Percentiles rank a stretch among this genome's conserved stretches.
Evolutionary conservation across 139 green algal genomes (phyloP).

Genomic region (Astrephomene gubernaculifera): DNA sequence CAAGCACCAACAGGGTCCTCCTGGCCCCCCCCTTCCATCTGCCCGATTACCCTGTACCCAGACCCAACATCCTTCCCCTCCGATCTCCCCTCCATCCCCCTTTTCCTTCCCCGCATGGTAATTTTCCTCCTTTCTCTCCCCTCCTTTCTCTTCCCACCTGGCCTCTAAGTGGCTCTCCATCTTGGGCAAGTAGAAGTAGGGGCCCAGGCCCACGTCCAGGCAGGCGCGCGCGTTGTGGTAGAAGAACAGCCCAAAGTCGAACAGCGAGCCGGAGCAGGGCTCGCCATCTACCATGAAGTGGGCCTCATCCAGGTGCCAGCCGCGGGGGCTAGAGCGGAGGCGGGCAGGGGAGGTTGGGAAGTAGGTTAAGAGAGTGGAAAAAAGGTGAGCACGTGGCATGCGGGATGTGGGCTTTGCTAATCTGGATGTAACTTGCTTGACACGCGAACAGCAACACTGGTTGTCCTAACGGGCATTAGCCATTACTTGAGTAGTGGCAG

Average conservation of each 20-base stretch:
- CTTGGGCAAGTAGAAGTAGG: constrained; percentile 95
- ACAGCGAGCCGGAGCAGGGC: constrained; percentile 71
- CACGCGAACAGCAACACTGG: no score
- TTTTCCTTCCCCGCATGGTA: no score
- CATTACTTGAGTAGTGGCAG: no score
- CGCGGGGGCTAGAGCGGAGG: constrained; percentile 64
- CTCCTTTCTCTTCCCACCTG: constrained; percentile 39
- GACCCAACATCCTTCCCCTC: neutral
- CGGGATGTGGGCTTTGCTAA: no score
- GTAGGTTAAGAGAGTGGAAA: neutral
- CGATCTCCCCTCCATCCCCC: neutral
- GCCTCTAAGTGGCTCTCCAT: constrained; percentile 92
- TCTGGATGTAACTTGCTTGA: no score
- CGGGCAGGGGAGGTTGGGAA: neutral
- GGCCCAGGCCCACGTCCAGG: constrained; percentile 57
- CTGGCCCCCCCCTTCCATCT: no score
- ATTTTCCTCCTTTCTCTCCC: neutral
- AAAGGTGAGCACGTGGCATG: no score
- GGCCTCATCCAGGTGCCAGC: constrained; percentile 91
- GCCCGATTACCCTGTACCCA: no score
- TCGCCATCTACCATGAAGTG: constrained; percentile 86
- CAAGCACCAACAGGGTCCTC: no score
- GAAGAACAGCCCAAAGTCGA: constrained; percentile 93
- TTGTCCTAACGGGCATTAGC: no score
- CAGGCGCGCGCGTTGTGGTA: constrained; percentile 81